Evolutionary conservation across 345 rosid species (phyloP).

Genomic region (Iberis pinnata): DNA sequence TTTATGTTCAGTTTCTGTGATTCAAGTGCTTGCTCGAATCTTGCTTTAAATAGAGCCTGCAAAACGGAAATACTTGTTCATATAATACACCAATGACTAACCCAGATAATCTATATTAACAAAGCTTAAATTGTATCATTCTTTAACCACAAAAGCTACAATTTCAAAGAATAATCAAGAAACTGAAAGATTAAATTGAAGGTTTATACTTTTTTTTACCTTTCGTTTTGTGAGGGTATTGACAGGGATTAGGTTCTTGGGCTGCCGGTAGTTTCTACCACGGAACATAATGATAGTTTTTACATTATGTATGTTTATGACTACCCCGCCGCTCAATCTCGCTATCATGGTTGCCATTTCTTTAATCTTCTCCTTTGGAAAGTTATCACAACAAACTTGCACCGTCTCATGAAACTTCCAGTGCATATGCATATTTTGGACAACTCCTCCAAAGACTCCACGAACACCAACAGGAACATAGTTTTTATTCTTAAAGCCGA

Average conservation of each 20-base stretch:
- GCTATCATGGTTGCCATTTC: constrained; percentile 93
- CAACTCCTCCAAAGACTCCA: constrained; percentile 98
- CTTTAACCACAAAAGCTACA: no score
- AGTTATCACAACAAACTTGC: constrained; percentile 92
- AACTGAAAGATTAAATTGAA: constrained; percentile 1
- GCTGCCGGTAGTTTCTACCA: constrained; percentile 96
- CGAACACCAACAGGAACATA: constrained; percentile 97
- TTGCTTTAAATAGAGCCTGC: constrained; percentile 95
- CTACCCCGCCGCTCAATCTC: constrained; percentile 88
- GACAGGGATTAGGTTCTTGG: constrained; percentile 83
- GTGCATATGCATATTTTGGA: constrained; percentile 95
- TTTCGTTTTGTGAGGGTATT: constrained; percentile 93
- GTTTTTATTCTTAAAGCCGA: constrained; percentile 82
- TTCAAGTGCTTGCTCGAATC: constrained; percentile 99
- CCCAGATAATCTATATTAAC: no score
- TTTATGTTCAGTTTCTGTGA: constrained; percentile 96
- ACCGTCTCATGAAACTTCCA: constrained; percentile 99
- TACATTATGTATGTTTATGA: constrained; percentile 70
- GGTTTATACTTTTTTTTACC: constrained; percentile 34
- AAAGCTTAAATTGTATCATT: no score
- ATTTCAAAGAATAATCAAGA: no score
- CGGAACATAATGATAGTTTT: constrained; percentile 96
- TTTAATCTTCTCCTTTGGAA: constrained; percentile 86
- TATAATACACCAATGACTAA: no score
- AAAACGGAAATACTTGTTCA: constrained; percentile 15